Base-by-base conservation (phyloP, 148 eudicot genomes). In the Arbutus unedo region DNA sequence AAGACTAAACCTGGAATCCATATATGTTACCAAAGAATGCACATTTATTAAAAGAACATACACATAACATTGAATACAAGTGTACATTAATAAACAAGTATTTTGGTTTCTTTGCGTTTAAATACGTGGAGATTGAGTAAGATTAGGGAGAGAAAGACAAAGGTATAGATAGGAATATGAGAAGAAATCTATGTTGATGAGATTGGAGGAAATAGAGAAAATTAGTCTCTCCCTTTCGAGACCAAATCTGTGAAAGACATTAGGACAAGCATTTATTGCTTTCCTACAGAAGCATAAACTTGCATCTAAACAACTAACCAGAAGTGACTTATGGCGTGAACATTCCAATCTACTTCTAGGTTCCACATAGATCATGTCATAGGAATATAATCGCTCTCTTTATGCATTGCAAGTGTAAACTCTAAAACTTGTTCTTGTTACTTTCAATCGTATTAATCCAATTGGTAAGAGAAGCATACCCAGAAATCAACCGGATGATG, bases 401-500 rank as follows among this genome's bases (percentile, higher is more conserved):
- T 74, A 8, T 49, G 44, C 5, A 21, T 64, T 38, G 62, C 75
- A 71, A 71, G 50, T 41, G 41, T 23, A 49, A 74, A 21, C 54
- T 25, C 11, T 5, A 75, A 11, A 74, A 3, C 3, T 49, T 48
- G 16, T 50, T 8, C 31, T 47, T 62, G 10, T 76, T 23, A 76
- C 79, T 76, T 50, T 5, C 23, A 14, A 25, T 1, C 9, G 11
- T 76, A n/a, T 7, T 25, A 53, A 41, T 31, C 44, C n/a, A 53
- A 76, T 76, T 25, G 23, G 54, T 41, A 66, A 85, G 73, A 71
- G 71, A 80, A 81, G 85, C 90, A 81, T 94, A 96, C 99, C 99
- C 99, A 21, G 90, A 93, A 82, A 77, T 79, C 85, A 96, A 82
- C 23, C 99, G 91, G 53, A 94, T 85, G 82, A 86, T 51, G 74